Conservation (phyloP, 139 green algal species). For the Gonium pectorale region DNA sequence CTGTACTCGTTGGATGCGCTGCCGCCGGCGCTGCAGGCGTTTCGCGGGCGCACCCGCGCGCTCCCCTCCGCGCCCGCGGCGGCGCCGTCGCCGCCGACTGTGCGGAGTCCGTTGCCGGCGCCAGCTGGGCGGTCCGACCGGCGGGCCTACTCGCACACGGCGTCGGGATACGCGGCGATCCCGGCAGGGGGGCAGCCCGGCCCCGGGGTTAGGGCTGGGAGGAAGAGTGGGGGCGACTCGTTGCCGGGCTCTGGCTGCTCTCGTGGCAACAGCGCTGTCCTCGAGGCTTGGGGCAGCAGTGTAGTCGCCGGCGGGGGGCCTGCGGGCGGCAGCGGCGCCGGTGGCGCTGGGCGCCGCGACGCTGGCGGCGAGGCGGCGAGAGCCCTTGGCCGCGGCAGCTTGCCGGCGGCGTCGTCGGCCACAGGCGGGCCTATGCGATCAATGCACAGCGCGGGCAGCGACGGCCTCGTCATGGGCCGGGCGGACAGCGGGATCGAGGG, state of each 20-base stretch:
- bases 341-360: no score
- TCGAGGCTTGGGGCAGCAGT: no score
- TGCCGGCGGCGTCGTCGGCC: background rate
- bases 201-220: no score
- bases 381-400: background rate
- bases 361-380: no score
- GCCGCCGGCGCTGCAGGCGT: conserved; percentile 38
- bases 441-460: background rate
- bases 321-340: no score
- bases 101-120: background rate
- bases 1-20: conserved; percentile 33
- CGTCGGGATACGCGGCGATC: background rate
- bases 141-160: background rate
- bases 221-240: no score
- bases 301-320: no score
- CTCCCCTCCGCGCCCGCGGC: background rate
- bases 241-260: no score
- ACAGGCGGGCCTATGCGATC: background rate
- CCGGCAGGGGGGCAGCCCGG: no score
- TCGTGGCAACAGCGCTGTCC: no score
- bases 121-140: background rate
- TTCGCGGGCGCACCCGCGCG: background rate
- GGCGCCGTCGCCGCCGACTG: background rate
- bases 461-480: background rate
- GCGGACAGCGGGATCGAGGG: background rate